A percentile compares a stretch with the other conserved stretches of the same genome.
phyloP scores from a whole-genome alignment of 495 filamentous ascomycete species.

The Elasticomyces elasticus region DNA sequence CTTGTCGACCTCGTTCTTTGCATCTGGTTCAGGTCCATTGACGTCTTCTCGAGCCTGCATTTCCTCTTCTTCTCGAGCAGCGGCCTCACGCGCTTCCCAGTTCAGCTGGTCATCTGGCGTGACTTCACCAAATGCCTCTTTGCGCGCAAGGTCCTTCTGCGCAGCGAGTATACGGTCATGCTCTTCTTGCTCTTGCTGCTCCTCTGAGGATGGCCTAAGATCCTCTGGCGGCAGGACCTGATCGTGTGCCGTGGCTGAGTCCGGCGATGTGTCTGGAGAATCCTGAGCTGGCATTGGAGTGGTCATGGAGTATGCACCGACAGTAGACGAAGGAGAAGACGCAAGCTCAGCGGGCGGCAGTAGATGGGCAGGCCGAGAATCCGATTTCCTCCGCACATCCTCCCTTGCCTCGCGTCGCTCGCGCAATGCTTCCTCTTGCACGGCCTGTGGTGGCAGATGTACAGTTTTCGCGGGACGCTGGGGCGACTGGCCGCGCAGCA shows the following conservation, averaged over 20 bases:
- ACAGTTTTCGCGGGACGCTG: constrained; percentile 23
- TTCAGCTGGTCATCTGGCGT: constrained; percentile 35
- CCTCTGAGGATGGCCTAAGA: constrained; percentile 22
- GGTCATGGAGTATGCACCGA: constrained; percentile 34
- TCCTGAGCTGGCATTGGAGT: constrained; percentile 34
- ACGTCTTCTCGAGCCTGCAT: constrained; percentile 22
- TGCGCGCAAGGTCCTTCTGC: constrained; percentile 31
- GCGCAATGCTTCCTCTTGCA: constrained; percentile 27
- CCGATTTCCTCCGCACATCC: constrained; percentile 19
- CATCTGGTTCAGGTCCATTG: constrained; percentile 16
- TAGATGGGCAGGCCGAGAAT: constrained; percentile 3
- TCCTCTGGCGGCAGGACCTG: constrained; percentile 27
- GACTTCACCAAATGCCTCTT: constrained; percentile 28
- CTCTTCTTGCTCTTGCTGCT: constrained; percentile 31
- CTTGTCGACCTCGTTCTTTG: neutral
- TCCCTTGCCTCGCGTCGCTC: constrained; percentile 25
- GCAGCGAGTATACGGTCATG: constrained; percentile 30
- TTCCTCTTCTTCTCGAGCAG: constrained; percentile 22
- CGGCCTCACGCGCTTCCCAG: constrained; percentile 24
- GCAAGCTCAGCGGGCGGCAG: constrained; percentile 21
- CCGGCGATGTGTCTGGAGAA: constrained; percentile 46
- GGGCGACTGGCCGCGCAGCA: constrained; percentile 9
- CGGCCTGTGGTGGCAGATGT: constrained; percentile 31
- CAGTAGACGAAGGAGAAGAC: constrained; percentile 36
- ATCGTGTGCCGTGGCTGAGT: constrained; percentile 39